phyloP scores from a whole-genome alignment of 805 yeast species.

The Yamadazyma scolyti region DNA sequence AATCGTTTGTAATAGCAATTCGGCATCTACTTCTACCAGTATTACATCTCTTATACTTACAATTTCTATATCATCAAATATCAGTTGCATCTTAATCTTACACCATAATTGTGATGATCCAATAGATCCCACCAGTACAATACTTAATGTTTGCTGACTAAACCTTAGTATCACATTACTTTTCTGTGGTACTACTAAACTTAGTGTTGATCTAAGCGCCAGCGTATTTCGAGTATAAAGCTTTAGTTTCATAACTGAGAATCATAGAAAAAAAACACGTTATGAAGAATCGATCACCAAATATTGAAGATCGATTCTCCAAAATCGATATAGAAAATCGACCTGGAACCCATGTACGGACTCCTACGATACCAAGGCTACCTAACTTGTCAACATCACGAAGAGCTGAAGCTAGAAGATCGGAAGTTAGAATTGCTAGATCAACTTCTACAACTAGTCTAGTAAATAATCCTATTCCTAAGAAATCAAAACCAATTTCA shows the following conservation, averaged over 20 bases:
- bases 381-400: conserved; percentile 12
- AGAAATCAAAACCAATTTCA: no score
- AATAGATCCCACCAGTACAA: conserved; percentile 47
- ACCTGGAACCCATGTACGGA: not conserved
- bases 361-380: conserved; percentile 8
- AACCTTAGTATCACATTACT: conserved; percentile 49
- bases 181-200: conserved; percentile 5
- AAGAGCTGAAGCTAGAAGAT: conserved; percentile 12
- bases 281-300: no score
- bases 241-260: conserved; percentile 13
- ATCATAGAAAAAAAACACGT: no score
- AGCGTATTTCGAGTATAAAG: conserved; percentile 5
- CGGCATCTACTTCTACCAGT: conserved; percentile 59
- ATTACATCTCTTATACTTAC: conserved; percentile 51
- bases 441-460: conserved; percentile 8
- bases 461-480: no score
- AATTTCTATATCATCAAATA: conserved; percentile 50
- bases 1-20: conserved; percentile 55
- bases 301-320: conserved; percentile 11
- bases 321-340: conserved; percentile 7
- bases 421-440: conserved; percentile 4
- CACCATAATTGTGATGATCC: conserved; percentile 69
- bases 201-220: conserved; percentile 6
- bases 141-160: conserved; percentile 44
- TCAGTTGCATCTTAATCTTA: conserved; percentile 40